Conservation (phyloP, 2,329 filamentous ascomycete genomes). For the Stemphylium vesicarium region DNA sequence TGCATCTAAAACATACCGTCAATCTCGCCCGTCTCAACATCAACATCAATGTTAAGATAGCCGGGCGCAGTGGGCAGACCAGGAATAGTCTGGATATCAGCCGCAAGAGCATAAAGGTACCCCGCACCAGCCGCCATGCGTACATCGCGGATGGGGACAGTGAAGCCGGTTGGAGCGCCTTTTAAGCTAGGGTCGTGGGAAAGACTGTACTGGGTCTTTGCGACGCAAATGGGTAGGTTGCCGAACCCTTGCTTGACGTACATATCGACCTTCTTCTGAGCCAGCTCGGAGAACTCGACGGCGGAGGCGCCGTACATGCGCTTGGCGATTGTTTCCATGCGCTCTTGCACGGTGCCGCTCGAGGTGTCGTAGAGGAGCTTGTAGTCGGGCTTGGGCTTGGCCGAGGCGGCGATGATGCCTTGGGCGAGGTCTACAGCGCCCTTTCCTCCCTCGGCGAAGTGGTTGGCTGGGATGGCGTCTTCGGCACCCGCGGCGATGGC, state of each 20-base stretch:
- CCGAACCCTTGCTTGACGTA: conserved; percentile 92
- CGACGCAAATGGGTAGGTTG: conserved; percentile 92
- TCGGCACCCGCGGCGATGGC: conserved; percentile 90
- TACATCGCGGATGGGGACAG: conserved; percentile 91
- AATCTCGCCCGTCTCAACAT: conserved; percentile 60
- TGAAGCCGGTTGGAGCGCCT: conserved; percentile 93
- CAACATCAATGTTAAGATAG: conserved; percentile 88
- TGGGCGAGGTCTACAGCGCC: conserved; percentile 89
- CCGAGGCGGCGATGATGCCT: conserved; percentile 80
- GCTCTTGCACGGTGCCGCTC: conserved; percentile 74
- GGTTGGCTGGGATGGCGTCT: conserved; percentile 91
- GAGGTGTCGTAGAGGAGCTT: conserved; percentile 84
- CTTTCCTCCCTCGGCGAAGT: conserved; percentile 94
- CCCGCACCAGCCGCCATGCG: conserved; percentile 92
- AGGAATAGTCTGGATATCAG: conserved; percentile 98
- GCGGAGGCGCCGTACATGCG: conserved; percentile 92
- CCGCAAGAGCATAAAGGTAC: conserved; percentile 80
- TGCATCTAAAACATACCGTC: conserved; percentile 76
- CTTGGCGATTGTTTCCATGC: conserved; percentile 88
- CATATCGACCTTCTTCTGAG: conserved; percentile 94
- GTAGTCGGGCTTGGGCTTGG: conserved; percentile 78
- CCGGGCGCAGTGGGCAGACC: conserved; percentile 93
- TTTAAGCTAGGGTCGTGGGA: conserved; percentile 93
- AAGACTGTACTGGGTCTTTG: conserved; percentile 97
- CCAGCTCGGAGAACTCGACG: conserved; percentile 92